Percentiles rank a stretch among this genome's conserved stretches.
Conservation (phyloP, 2,329 filamentous ascomycete species). For the Ophiostoma himal-ulmi region DNA sequence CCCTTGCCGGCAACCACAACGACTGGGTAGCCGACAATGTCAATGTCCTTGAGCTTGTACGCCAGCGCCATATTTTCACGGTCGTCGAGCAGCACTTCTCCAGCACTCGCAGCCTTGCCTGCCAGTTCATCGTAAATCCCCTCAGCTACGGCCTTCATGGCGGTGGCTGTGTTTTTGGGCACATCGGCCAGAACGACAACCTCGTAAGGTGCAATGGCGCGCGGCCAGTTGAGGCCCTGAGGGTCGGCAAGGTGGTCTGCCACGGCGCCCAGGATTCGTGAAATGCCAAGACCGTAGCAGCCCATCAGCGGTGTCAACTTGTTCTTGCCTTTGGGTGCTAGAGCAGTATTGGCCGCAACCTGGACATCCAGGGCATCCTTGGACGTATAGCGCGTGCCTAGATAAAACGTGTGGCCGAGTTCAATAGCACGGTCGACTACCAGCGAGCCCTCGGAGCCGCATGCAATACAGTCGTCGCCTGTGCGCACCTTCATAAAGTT, state of each 20-base stretch:
- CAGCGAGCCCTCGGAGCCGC: conserved; percentile 53
- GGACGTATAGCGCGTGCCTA: conserved; percentile 77
- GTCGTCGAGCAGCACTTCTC: conserved; percentile 62
- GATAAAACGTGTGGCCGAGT: conserved; percentile 89
- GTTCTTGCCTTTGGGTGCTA: conserved; percentile 29
- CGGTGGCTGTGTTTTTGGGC: background rate
- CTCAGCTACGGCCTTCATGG: conserved; percentile 43
- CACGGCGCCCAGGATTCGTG: conserved; percentile 79
- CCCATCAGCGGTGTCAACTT: conserved; percentile 65
- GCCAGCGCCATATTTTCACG: conserved; percentile 59
- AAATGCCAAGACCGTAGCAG: conserved; percentile 91
- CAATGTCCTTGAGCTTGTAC: conserved; percentile 88
- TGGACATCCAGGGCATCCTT: conserved; percentile 58
- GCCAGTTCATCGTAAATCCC: conserved; percentile 59
- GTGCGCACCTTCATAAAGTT: conserved; percentile 60
- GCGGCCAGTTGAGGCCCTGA: conserved; percentile 80
- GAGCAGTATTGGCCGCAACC: conserved; percentile 25
- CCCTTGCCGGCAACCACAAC: conserved; percentile 69
- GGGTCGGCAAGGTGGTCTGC: conserved; percentile 68
- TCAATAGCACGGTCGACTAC: conserved; percentile 71
- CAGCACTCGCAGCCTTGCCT: background rate
- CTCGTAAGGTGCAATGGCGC: conserved; percentile 78
- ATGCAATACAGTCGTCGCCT: conserved; percentile 69
- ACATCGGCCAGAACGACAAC: conserved; percentile 53
- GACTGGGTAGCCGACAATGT: conserved; percentile 81